Percentiles rank a stretch among this genome's conserved stretches.
Conservation (phyloP, 768 basidiomycete species). For the Pleurotus citrinopileatus region DNA sequence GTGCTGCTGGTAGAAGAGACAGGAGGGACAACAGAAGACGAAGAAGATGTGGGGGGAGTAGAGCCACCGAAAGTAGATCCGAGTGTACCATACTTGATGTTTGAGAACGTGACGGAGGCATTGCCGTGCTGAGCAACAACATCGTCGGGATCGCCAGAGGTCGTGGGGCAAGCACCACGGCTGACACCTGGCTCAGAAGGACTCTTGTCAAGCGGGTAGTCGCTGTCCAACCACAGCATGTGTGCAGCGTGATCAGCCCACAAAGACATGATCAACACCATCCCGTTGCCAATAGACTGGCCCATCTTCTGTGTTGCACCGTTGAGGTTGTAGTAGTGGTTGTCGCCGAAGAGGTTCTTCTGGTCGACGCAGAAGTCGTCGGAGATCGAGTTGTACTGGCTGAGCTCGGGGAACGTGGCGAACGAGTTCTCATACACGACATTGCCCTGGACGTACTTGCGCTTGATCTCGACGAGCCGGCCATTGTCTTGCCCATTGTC, state of each 20-base stretch:
- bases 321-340: background rate
- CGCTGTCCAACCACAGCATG: conserved; percentile 40
- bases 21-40: background rate
- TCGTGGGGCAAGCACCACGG: conserved; percentile 38
- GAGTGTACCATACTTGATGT: conserved; percentile 39
- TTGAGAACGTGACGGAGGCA: conserved; percentile 35
- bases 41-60: background rate
- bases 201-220: conserved; percentile 25
- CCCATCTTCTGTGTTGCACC: conserved; percentile 26
- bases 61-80: conserved; percentile 14
- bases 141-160: conserved; percentile 30
- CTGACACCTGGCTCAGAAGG: conserved; percentile 27
- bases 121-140: conserved; percentile 28
- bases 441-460: conserved; percentile 36
- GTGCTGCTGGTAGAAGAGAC: background rate
- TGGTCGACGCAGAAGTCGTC: conserved; percentile 30
- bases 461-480: conserved; percentile 21
- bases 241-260: conserved; percentile 38
- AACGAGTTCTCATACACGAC: conserved; percentile 33
- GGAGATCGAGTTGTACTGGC: conserved; percentile 32
- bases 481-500: conserved; percentile 13
- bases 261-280: conserved; percentile 33
- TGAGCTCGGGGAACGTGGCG: conserved; percentile 27
- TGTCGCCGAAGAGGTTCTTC: conserved; percentile 33
- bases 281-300: conserved; percentile 26